Evolutionary conservation across 1,284 basidiomycete genomes (phyloP).

Genomic region (Rhodotorula sp.): DNA sequence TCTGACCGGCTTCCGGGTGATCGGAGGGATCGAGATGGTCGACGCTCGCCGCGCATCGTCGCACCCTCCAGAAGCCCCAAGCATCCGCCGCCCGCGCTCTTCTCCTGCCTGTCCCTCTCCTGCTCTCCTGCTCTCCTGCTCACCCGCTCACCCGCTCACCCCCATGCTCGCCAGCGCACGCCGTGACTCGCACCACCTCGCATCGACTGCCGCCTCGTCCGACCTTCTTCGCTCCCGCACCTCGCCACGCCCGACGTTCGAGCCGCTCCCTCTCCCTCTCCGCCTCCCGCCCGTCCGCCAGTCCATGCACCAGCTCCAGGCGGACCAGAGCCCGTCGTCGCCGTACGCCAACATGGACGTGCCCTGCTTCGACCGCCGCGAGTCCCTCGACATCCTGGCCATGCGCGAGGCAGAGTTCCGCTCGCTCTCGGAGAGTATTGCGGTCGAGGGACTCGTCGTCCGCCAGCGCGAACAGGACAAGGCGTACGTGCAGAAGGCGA

Average conservation of each 20-base stretch:
- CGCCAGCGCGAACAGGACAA: slow-evolving; percentile 7
- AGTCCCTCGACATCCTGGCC: not conserved
- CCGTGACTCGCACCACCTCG: not conserved
- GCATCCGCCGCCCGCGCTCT: not conserved
- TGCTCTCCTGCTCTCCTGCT: no score
- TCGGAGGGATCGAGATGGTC: no score
- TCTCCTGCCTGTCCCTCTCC: not conserved
- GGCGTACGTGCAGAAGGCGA: not conserved
- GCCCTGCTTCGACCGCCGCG: slow-evolving; percentile 4
- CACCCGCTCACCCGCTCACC: not conserved
- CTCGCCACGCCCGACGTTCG: not conserved
- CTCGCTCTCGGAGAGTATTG: not conserved
- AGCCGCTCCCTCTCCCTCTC: not conserved
- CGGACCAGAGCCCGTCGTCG: not conserved
- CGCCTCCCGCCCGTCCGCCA: not conserved
- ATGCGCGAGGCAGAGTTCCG: slow-evolving; percentile 3
- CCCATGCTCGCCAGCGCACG: not conserved
- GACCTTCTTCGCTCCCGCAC: not conserved
- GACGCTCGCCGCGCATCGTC: not conserved
- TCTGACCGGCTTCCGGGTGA: no score
- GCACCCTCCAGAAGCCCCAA: no score
- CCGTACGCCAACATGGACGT: slow-evolving; percentile 11
- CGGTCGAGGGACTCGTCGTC: not conserved
- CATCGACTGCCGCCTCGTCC: not conserved
- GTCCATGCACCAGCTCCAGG: slow-evolving; percentile 1